Conservation (phyloP, 2,329 filamentous ascomycete species). For the Nemania serpens region DNA sequence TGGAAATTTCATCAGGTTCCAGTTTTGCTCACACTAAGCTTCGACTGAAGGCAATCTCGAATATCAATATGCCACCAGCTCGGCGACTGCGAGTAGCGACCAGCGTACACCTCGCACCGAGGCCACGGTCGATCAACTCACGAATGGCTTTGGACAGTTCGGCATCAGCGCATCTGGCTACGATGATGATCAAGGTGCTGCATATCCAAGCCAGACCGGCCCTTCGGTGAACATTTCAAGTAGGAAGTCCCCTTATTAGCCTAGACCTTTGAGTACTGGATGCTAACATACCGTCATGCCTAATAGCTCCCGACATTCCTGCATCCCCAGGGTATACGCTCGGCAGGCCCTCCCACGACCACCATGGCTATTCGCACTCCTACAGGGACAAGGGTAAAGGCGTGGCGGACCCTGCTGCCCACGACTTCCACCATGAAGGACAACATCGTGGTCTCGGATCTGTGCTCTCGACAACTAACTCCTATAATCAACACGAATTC, state of each 20-base stretch:
- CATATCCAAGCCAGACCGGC: constrained; percentile 8
- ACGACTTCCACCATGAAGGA: constrained; percentile 9
- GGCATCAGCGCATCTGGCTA: constrained; percentile 28
- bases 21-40: not conserved
- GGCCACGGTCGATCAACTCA: constrained; percentile 24
- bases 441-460: constrained; percentile 16
- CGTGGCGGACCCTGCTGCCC: constrained; percentile 1
- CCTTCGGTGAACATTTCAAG: not conserved
- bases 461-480: constrained; percentile 5
- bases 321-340: constrained; percentile 34
- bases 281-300: constrained; percentile 8
- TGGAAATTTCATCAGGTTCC: not conserved
- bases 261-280: not conserved
- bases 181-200: constrained; percentile 7
- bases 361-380: constrained; percentile 16
- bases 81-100: constrained; percentile 23
- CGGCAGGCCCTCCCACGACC: constrained; percentile 18
- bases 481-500: constrained; percentile 22
- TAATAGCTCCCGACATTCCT: constrained; percentile 16
- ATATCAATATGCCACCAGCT: constrained; percentile 7
- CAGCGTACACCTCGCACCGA: constrained; percentile 35
- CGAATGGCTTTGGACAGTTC: constrained; percentile 28
- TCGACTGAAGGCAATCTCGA: constrained; percentile 18
- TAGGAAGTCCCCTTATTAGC: not conserved
- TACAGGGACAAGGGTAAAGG: constrained; percentile 34